These are phyloP conservation scores for Arabis alpina DNA, from an alignment of 345 rosid species.

Conservation along the genomic window DNA sequence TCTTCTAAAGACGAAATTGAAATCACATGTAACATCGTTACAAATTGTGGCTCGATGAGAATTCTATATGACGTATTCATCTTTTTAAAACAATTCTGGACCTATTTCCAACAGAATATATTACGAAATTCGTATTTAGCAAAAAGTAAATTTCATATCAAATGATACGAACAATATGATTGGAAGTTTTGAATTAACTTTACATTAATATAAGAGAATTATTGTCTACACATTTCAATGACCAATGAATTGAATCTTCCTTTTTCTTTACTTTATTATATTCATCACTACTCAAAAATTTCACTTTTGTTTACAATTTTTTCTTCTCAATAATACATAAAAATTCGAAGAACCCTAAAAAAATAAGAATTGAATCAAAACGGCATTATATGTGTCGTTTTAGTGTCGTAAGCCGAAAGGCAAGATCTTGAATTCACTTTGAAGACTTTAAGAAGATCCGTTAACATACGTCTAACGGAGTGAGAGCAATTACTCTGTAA, in stretches of 20 bases:
- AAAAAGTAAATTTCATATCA: conserved; percentile 29
- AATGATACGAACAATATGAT: conserved; percentile 37
- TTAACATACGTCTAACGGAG: conserved; percentile 74
- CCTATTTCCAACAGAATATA: conserved; percentile 39
- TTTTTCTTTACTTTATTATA: conserved; percentile 25
- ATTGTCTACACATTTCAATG: conserved; percentile 21
- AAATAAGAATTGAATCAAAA: conserved; percentile 51
- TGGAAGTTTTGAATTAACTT: conserved; percentile 35
- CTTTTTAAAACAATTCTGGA: conserved; percentile 27
- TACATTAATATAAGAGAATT: conserved; percentile 27
- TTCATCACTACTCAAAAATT: conserved; percentile 44
- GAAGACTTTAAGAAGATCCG: conserved; percentile 74
- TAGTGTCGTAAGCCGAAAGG: conserved; percentile 80
- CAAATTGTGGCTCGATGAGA: conserved; percentile 27
- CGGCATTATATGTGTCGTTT: conserved; percentile 95
- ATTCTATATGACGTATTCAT: conserved; percentile 36
- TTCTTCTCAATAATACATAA: conserved; percentile 10
- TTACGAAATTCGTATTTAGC: conserved; percentile 8
- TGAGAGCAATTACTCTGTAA: conserved; percentile 93
- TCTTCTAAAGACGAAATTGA: conserved; percentile 38
- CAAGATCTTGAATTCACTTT: conserved; percentile 67
- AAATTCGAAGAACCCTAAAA: conserved; percentile 26
- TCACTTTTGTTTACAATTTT: conserved; percentile 40
- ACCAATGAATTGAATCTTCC: conserved; percentile 37
- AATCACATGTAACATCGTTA: conserved; percentile 43